Percentiles rank a stretch among this genome's conserved stretches.
These are phyloP conservation scores for Candida boidinii DNA, from an alignment of 805 yeast genomes.

Conservation along the genomic window DNA sequence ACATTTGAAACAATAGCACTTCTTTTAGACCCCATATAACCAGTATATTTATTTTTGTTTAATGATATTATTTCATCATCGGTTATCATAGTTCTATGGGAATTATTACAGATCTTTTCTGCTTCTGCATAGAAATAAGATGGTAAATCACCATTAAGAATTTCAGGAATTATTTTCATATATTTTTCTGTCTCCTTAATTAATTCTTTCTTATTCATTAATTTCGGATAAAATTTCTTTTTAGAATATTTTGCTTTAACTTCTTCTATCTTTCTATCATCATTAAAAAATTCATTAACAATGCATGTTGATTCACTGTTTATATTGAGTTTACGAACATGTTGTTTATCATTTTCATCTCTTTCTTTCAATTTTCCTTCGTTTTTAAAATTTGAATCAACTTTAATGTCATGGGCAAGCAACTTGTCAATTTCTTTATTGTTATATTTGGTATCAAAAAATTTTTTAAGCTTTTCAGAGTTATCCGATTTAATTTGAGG, in stretches of 20 bases:
- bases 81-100: conserved; percentile 36
- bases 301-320: too few relatives aligned
- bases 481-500: too few relatives aligned
- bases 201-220: conserved; percentile 6
- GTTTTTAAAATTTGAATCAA: too few relatives aligned
- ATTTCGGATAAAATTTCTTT: conserved; percentile 8
- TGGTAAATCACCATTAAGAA: conserved; percentile 5
- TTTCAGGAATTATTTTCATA: conserved; percentile 4
- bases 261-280: conserved; percentile 4
- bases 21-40: conserved; percentile 53
- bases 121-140: conserved; percentile 41
- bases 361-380: too few relatives aligned
- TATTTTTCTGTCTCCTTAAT: conserved; percentile 1
- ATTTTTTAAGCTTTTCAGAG: too few relatives aligned
- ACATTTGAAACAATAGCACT: conserved; percentile 40
- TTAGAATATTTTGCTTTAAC: conserved; percentile 10
- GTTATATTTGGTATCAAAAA: too few relatives aligned
- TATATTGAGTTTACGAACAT: too few relatives aligned
- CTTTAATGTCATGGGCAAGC: too few relatives aligned
- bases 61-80: conserved; percentile 36
- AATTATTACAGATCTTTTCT: conserved; percentile 25
- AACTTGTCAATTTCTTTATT: too few relatives aligned
- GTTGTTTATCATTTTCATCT: too few relatives aligned
- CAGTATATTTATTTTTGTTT: conserved; percentile 42
- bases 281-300: neutral